Evolutionary conservation across 768 basidiomycete genomes (phyloP), one percentile per base, ranked within the genome.

Genomic region (Auricularia auricula-judae): DNA sequence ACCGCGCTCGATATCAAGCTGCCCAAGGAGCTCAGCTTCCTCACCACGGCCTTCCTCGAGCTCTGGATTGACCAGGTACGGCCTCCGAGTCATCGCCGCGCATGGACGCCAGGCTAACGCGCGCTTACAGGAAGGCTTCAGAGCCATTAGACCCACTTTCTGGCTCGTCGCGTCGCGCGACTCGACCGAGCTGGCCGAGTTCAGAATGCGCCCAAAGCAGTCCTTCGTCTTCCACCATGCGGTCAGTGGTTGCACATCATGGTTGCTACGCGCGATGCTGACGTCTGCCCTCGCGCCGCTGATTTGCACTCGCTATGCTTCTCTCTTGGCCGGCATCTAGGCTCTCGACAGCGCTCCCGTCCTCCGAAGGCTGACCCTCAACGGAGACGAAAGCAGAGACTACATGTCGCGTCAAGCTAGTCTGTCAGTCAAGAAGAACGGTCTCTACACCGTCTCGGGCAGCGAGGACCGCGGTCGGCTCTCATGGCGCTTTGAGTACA

Each of bases 401-500:
- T 88, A 88, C 71, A 79, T 89, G 59, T 86, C 88, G 3, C 83
- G 86, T 36, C 88, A 91, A 68, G 92, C 89, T 7, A 81, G 81
- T 36, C 79, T 94, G 56, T 76, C 76, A 58, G 75, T 91, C 66
- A 90, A 86, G 72, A 70, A 78, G 2, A 89, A 86, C 63, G 91
- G 91, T 0, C 84, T 91, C 5, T 93, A 91, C 73, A 81, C 81
- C 12, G 85, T 93, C 12, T 80, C 80, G 35, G 91, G 91, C 8
- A 77, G 75, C 36, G 92, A 93, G 71, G 74, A 73, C 3, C 72
- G 75, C 36, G 71, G 72, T 23, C 83, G 80, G 64, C 74, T 90
- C 18, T 75, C 76, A 29, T 93, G 92, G 93, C 83, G 83, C 64
- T 87, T 94, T 67, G 87, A 89, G 64, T 94, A 94, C 71, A 70